Conservation (phyloP, 75 land plant genomes). For the Larix kaempferi region DNA sequence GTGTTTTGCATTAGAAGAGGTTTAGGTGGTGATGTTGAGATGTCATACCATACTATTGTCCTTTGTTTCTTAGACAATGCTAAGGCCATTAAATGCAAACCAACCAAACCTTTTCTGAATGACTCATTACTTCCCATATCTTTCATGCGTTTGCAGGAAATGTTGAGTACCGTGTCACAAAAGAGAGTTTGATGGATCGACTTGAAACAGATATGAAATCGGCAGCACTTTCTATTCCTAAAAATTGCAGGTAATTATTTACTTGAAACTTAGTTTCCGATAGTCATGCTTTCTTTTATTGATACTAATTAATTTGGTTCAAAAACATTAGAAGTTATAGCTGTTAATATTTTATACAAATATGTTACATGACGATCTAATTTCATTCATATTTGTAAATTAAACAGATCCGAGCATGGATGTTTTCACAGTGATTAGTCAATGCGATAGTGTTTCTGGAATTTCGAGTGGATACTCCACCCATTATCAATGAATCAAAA, state of each 20-base stretch:
- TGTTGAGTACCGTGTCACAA: slow-evolving; percentile 54
- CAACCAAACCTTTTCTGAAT: slow-evolving; percentile 4
- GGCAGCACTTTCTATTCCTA: slow-evolving; percentile 46
- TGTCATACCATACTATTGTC: neutral
- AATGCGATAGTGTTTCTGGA: no score
- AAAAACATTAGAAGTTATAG: no score
- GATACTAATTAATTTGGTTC: no score
- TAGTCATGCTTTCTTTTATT: no score
- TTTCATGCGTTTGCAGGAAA: slow-evolving; percentile 30
- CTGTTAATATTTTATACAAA: no score
- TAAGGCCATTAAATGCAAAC: neutral
- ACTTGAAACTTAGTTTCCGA: no score
- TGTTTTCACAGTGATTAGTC: no score
- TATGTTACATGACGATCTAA: no score
- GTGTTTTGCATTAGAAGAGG: neutral
- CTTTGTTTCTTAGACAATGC: neutral
- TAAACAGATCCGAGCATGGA: no score
- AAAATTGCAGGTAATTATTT: slow-evolving; percentile 43
- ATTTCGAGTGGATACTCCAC: no score
- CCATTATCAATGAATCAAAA: no score
- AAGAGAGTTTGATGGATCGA: slow-evolving; percentile 70
- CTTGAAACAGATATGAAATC: slow-evolving; percentile 63
- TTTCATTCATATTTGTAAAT: no score
- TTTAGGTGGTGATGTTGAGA: slow-evolving; percentile 1
- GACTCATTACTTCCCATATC: neutral